Base-by-base conservation (phyloP, 1,284 basidiomycete genomes). In the Ustilago vetiveriae region DNA sequence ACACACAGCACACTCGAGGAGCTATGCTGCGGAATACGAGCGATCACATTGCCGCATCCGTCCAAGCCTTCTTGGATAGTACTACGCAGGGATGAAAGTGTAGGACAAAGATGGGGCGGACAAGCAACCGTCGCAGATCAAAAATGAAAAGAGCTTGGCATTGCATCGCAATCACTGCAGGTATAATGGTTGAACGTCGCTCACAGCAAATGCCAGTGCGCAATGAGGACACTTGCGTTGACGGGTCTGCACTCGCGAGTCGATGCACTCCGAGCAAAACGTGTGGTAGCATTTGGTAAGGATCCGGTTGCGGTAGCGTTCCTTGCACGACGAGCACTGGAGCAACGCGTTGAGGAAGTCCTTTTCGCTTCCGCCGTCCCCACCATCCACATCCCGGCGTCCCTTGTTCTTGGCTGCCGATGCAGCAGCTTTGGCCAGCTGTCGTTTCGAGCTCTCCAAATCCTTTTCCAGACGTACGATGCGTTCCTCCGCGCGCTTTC, bases 181-280 rank as follows among this genome's bases (percentile, higher is more conserved):
- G 82, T 88, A 97, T 48, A 98, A 83, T 44, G 87, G 86, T 81
- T 92, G 89, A 21, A 94, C 91, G 72, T 98, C 94, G 63, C 89
- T 90, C 75, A 89, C 88, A 6, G 90, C 90, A 84, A 98, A 98
- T 1, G 88, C 85, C 33, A 91, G 79, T 67, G 90, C 90, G 82
- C 95, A 98, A 19, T 90, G 90, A 16, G 95, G 95, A 83, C 95
- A 98, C 83, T 97, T 97, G 42, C 95, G 89, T 82, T 97, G 94
- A 63, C 95, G 88, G 24, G 91, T 94, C 44, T 90, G 85, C 74
- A 98, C 88, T 32, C 96, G 89, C 23, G 89, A 86, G 72, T 97
- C 94, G 41, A 98, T 88, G 82, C 95, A 88, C 21, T 86, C 84
- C 81, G 90, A 90, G 85, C 94, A 97, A 83, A 97, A 95, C 0